Percentiles rank a stretch among this genome's conserved stretches.
These are phyloP conservation scores for Ceratocystis cubensis DNA, from an alignment of 2,329 filamentous ascomycete genomes.

Conservation along the genomic window DNA sequence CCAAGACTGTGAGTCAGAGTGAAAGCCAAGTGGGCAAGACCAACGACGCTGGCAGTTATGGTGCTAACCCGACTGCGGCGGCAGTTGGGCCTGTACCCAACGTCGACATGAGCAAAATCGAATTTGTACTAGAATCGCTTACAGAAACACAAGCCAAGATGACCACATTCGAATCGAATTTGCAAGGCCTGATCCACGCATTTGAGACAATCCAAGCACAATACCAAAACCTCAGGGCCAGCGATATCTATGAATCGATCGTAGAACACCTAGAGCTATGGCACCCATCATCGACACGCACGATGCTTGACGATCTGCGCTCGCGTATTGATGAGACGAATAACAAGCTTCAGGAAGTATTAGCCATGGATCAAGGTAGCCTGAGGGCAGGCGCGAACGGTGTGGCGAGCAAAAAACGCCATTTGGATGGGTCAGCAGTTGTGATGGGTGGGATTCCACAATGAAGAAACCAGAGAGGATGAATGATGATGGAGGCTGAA, in stretches of 20 bases:
- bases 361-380: not conserved
- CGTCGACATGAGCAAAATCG: not conserved
- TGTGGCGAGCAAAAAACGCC: not conserved
- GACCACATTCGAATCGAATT: not conserved
- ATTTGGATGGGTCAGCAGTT: not conserved
- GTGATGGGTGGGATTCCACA: not conserved
- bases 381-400: no score
- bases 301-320: slow-evolving; percentile 8
- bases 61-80: no score
- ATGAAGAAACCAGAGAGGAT: not conserved
- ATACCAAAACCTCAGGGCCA: slow-evolving; percentile 11
- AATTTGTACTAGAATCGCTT: not conserved
- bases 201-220: slow-evolving; percentile 14
- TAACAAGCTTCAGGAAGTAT: not conserved
- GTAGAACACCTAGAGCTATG: slow-evolving; percentile 19
- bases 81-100: not conserved
- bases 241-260: slow-evolving; percentile 18
- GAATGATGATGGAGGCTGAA: not conserved
- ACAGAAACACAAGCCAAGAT: slow-evolving; percentile 8
- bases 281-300: slow-evolving; percentile 17
- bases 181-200: not conserved
- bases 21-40: not conserved
- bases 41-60: not conserved
- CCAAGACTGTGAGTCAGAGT: not conserved
- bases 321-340: not conserved